Percentiles rank a stretch among this genome's conserved stretches.
These are phyloP conservation scores for Nakazawaea ernobii DNA, from an alignment of 805 yeast species.

Conservation along the genomic window DNA sequence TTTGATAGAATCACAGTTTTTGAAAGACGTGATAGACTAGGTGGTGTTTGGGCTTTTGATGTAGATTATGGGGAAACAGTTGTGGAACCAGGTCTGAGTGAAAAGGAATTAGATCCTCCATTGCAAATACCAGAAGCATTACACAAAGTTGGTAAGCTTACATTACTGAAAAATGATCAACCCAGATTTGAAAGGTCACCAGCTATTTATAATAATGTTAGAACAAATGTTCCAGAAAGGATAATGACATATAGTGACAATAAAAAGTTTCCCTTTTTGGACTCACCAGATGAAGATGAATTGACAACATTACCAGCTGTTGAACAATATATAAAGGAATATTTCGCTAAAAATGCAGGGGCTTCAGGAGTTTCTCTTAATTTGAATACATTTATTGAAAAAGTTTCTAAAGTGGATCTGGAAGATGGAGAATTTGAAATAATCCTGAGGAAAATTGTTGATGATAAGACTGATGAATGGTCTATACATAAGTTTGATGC, in stretches of 20 bases:
- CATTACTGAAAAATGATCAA: not conserved
- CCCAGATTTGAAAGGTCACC: constrained; percentile 26
- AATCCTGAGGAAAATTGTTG: constrained; percentile 24
- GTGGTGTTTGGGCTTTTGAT: constrained; percentile 40
- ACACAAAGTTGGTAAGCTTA: not conserved
- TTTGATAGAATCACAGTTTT: constrained; percentile 31
- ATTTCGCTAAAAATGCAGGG: constrained; percentile 21
- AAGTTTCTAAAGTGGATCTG: constrained; percentile 19
- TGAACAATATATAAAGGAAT: constrained; percentile 25
- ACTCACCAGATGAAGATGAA: constrained; percentile 16
- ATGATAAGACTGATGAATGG: constrained; percentile 27
- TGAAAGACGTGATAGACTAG: constrained; percentile 33
- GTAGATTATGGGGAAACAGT: constrained; percentile 17
- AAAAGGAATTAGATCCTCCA: constrained; percentile 23
- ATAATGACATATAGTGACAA: constrained; percentile 40
- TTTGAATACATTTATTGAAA: constrained; percentile 33
- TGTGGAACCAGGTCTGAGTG: constrained; percentile 23
- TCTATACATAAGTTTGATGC: constrained; percentile 30
- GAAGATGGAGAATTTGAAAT: constrained; percentile 23
- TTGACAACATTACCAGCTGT: constrained; percentile 23
- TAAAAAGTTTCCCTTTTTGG: constrained; percentile 27
- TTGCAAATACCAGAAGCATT: constrained; percentile 9
- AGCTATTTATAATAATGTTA: constrained; percentile 20
- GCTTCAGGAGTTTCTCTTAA: constrained; percentile 20
- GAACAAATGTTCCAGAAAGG: constrained; percentile 38